Conservation (phyloP, 345 rosid genomes). For the Populus alba region DNA sequence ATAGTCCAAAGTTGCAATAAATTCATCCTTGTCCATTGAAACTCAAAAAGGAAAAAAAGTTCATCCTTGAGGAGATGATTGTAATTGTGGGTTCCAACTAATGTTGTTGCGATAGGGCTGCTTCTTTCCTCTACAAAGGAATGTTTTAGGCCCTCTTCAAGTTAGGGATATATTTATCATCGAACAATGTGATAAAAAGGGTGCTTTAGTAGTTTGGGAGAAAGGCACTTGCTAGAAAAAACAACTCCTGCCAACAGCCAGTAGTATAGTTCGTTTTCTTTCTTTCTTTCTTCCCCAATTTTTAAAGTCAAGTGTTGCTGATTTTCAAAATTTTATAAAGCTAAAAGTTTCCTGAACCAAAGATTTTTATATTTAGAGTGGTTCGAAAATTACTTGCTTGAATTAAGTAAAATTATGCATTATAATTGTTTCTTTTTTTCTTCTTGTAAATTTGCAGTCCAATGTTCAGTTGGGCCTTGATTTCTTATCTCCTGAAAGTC, state of each 20-base stretch:
- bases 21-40: not conserved
- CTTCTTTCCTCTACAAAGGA: not conserved
- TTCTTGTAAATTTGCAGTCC: constrained; percentile 53
- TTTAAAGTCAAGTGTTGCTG: not conserved
- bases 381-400: not conserved
- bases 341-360: not conserved
- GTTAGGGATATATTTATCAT: not conserved
- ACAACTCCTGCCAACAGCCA: not conserved
- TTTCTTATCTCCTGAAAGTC: constrained; percentile 90
- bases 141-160: not conserved
- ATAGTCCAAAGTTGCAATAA: not conserved
- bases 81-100: not conserved
- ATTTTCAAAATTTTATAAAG: not conserved
- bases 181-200: not conserved
- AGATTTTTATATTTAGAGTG: not conserved
- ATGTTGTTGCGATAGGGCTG: not conserved
- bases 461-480: constrained; percentile 85
- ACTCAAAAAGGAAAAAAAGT: not conserved
- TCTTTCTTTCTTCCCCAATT: not conserved
- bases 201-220: not conserved
- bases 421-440: not conserved
- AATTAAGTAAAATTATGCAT: not conserved
- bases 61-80: not conserved
- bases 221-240: not conserved
- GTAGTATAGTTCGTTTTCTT: not conserved